phyloP scores from a whole-genome alignment of 257 asterid genomes.

The Rubia yunnanensis region DNA sequence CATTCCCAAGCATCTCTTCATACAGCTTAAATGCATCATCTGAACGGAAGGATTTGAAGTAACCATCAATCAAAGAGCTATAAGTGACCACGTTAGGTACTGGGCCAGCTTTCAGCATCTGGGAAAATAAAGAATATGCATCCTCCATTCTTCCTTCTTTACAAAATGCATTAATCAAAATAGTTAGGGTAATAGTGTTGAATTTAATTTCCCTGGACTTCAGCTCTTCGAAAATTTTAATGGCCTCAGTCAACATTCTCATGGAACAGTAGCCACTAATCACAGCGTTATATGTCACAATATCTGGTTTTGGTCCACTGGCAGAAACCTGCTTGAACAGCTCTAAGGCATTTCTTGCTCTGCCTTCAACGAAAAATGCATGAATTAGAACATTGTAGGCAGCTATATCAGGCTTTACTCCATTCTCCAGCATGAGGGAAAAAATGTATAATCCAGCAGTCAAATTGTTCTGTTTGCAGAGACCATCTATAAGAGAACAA shows the following conservation, averaged over 20 bases:
- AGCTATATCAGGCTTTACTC: constrained; percentile 29
- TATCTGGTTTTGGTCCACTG: constrained; percentile 31
- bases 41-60: constrained; percentile 18
- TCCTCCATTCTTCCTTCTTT: constrained; percentile 34
- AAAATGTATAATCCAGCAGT: constrained; percentile 24
- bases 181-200: constrained; percentile 22
- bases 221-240: constrained; percentile 23
- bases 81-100: constrained; percentile 33
- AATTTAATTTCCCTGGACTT: constrained; percentile 6
- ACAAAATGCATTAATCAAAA: constrained; percentile 30
- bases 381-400: constrained; percentile 30
- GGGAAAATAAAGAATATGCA: constrained; percentile 23
- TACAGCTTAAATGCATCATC: constrained; percentile 24
- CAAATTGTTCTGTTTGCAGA: constrained; percentile 27
- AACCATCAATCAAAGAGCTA: constrained; percentile 33
- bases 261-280: constrained; percentile 28
- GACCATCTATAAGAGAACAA: constrained; percentile 31
- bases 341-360: constrained; percentile 20
- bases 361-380: constrained; percentile 22
- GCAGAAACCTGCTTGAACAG: constrained; percentile 24
- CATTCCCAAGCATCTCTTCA: constrained; percentile 24
- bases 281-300: constrained; percentile 29
- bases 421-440: constrained; percentile 22
- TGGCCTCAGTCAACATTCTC: constrained; percentile 29
- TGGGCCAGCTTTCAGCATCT: constrained; percentile 21